A percentile compares a stretch with the other conserved stretches of the same genome.
Conservation (phyloP, 139 green algal genomes). For the Coelastrella sp. region DNA sequence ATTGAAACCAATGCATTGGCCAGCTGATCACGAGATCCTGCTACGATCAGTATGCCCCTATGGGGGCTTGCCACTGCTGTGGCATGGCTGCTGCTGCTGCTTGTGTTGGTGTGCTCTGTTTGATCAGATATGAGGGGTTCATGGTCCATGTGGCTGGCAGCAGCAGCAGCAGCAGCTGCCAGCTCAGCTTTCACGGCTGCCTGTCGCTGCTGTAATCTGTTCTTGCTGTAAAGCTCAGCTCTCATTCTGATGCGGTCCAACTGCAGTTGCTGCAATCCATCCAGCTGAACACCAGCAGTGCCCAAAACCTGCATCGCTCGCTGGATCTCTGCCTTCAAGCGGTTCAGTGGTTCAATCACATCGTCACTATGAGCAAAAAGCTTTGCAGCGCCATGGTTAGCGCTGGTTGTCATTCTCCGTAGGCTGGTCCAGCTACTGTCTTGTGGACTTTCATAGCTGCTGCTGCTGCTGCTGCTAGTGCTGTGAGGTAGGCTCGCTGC, state of each 20-base stretch:
- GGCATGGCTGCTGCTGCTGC: background rate
- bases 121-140: too few species aligned
- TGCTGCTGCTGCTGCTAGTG: too few species aligned
- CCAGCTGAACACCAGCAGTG: background rate
- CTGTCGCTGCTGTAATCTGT: background rate
- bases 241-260: constrained; percentile 1
- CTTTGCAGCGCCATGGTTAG: too few species aligned
- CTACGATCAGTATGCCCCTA: constrained; percentile 27
- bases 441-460: too few species aligned
- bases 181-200: background rate
- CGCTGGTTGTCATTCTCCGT: too few species aligned
- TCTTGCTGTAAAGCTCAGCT: background rate
- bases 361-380: too few species aligned
- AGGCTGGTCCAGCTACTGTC: too few species aligned
- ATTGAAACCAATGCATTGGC: constrained; percentile 19
- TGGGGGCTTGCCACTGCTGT: background rate
- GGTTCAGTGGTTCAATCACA: too few species aligned
- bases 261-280: background rate
- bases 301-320: background rate
- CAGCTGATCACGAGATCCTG: background rate
- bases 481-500: too few species aligned
- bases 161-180: background rate
- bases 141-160: too few species aligned
- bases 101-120: background rate
- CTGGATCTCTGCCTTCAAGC: background rate